These are phyloP conservation scores for Geotrichum citri-aurantii DNA, from an alignment of 1,139 yeast species.

Conservation along the genomic window DNA sequence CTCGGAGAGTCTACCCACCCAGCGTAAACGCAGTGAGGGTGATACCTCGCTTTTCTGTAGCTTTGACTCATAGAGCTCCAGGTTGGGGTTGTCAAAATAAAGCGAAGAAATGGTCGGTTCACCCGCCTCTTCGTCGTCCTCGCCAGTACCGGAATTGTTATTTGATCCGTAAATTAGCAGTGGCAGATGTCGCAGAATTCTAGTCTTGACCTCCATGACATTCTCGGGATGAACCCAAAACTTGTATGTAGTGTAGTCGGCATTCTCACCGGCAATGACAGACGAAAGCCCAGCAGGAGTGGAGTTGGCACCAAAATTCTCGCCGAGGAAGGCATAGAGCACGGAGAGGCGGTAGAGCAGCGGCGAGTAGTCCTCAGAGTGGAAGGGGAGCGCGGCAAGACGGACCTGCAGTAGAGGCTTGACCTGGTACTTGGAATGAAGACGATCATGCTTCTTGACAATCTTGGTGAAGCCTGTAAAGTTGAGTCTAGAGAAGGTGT, in stretches of 20 bases:
- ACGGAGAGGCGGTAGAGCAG: slow-evolving; percentile 76
- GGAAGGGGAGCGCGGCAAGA: slow-evolving; percentile 81
- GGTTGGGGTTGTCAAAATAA: slow-evolving; percentile 78
- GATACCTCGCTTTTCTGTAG: slow-evolving; percentile 65
- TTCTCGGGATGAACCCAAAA: slow-evolving; percentile 97
- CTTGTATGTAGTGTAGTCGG: slow-evolving; percentile 70
- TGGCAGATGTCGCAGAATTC: slow-evolving; percentile 87
- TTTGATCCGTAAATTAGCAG: slow-evolving; percentile 60
- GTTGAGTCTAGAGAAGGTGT: slow-evolving; percentile 82
- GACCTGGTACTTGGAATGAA: slow-evolving; percentile 80
- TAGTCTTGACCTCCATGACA: slow-evolving; percentile 93
- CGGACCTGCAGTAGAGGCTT: slow-evolving; percentile 85
- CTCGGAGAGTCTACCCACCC: slow-evolving; percentile 80
- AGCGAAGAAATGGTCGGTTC: slow-evolving; percentile 84
- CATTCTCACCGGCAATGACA: slow-evolving; percentile 41
- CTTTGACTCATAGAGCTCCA: slow-evolving; percentile 82
- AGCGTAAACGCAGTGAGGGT: slow-evolving; percentile 74
- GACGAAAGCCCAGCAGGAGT: slow-evolving; percentile 32
- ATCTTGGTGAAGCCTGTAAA: slow-evolving; percentile 93
- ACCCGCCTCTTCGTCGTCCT: slow-evolving; percentile 36
- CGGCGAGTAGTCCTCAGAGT: slow-evolving; percentile 92
- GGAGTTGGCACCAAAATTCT: slow-evolving; percentile 40
- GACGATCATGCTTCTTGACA: slow-evolving; percentile 91
- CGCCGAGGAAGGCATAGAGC: slow-evolving; percentile 74
- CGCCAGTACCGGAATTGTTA: slow-evolving; percentile 37